These are phyloP conservation scores for Zasmidium citrigriseum DNA, from an alignment of 2,329 filamentous ascomycete genomes.

Conservation along the genomic window DNA sequence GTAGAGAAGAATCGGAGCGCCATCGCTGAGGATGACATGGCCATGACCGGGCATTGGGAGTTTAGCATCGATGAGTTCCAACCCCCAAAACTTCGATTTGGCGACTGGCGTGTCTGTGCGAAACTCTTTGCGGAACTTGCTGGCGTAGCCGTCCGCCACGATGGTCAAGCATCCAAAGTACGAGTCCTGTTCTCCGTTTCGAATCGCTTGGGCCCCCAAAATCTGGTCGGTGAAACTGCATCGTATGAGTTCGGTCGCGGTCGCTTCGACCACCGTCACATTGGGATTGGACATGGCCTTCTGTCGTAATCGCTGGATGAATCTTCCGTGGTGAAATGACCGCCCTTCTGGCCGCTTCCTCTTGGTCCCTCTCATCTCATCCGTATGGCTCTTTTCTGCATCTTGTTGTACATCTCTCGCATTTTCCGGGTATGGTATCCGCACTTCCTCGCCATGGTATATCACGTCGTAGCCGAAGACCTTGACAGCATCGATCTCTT, in stretches of 20 bases:
- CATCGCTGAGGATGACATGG: conserved; percentile 81
- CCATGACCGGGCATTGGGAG: conserved; percentile 76
- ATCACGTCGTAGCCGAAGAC: conserved; percentile 87
- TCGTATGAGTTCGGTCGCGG: conserved; percentile 73
- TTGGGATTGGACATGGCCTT: conserved; percentile 76
- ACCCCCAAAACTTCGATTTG: conserved; percentile 86
- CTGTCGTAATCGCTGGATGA: conserved; percentile 78
- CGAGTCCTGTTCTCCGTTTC: conserved; percentile 64
- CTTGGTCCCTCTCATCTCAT: conserved; percentile 35
- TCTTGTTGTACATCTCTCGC: conserved; percentile 41
- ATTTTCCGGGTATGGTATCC: conserved; percentile 76
- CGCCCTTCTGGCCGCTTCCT: conserved; percentile 67
- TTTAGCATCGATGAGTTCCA: conserved; percentile 86
- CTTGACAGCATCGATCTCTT: conserved; percentile 81
- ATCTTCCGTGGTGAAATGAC: conserved; percentile 91
- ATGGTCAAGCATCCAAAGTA: conserved; percentile 91
- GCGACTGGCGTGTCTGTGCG: conserved; percentile 67
- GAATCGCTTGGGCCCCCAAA: conserved; percentile 77
- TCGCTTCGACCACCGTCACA: conserved; percentile 88
- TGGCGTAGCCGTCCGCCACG: conserved; percentile 87
- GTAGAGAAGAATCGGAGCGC: conserved; percentile 83
- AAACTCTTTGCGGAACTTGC: conserved; percentile 83
- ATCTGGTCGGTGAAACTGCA: conserved; percentile 70
- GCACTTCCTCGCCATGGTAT: conserved; percentile 72
- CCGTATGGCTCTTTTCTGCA: conserved; percentile 33